A percentile compares a stretch with the other conserved stretches of the same genome.
These are phyloP conservation scores for Pseudoscleropodium purum DNA, from an alignment of 225 moss, liverwort and hornwort species.

Conservation along the genomic window DNA sequence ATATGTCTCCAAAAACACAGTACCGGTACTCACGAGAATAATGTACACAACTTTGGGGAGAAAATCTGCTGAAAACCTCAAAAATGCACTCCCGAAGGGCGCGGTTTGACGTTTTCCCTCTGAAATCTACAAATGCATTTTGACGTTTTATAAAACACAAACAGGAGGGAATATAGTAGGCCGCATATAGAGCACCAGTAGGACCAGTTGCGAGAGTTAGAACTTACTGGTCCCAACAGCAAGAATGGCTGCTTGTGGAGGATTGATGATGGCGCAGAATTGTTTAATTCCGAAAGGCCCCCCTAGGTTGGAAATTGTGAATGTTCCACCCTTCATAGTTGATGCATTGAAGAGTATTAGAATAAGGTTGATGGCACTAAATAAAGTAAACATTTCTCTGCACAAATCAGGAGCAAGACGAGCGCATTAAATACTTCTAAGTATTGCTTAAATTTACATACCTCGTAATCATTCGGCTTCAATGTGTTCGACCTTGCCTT, in stretches of 20 bases:
- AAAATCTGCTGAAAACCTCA: not conserved
- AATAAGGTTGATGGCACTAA: not conserved
- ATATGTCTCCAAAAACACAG: not conserved
- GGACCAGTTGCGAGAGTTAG: not conserved
- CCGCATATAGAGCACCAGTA: not conserved
- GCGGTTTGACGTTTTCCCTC: too few relatives aligned
- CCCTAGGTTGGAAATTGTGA: constrained; percentile 77
- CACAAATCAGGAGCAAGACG: not conserved
- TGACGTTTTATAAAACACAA: not conserved
- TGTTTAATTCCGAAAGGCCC: constrained; percentile 84
- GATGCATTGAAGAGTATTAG: not conserved
- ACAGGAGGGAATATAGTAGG: not conserved
- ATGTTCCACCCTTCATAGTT: constrained; percentile 71
- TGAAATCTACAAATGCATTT: too few relatives aligned
- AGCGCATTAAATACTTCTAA: not conserved
- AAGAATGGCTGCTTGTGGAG: constrained; percentile 85
- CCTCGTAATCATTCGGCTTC: constrained; percentile 82
- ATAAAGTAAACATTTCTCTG: not conserved
- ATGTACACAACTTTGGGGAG: not conserved
- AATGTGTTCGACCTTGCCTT: constrained; percentile 72
- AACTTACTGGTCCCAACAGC: constrained; percentile 77
- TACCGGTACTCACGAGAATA: not conserved
- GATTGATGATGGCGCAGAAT: constrained; percentile 85
- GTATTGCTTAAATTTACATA: not conserved
- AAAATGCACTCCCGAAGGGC: not conserved